Percentiles rank a stretch among this genome's conserved stretches.
phyloP scores from a whole-genome alignment of 2,329 filamentous ascomycete genomes.

The Aspergillus amoenus region DNA sequence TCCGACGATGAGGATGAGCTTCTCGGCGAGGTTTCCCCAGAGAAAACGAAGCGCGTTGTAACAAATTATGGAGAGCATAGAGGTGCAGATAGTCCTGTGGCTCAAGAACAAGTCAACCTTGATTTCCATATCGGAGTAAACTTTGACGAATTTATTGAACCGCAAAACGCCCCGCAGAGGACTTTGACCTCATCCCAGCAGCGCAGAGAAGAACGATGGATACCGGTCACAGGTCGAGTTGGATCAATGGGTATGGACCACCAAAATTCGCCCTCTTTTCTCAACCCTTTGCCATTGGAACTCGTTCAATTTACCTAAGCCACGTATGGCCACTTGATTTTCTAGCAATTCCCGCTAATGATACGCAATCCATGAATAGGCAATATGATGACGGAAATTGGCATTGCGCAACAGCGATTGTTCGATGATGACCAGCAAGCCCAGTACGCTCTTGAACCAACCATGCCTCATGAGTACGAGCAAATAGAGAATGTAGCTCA shows the following conservation, averaged over 20 bases:
- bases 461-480: background rate
- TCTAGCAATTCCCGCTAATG: background rate
- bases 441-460: constrained; percentile 8
- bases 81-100: background rate
- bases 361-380: constrained; percentile 18
- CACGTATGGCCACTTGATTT: too few relatives aligned
- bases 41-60: constrained; percentile 18
- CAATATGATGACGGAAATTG: constrained; percentile 36
- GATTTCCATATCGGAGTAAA: constrained; percentile 30
- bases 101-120: constrained; percentile 7
- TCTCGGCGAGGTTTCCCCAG: constrained; percentile 26
- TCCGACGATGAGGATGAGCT: constrained; percentile 45
- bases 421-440: constrained; percentile 30
- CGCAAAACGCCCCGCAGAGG: constrained; percentile 23
- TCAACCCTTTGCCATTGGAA: too few relatives aligned
- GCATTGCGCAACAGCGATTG: constrained; percentile 31
- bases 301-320: too few relatives aligned
- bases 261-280: background rate
- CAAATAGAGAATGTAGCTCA: background rate
- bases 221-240: constrained; percentile 27
- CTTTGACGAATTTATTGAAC: constrained; percentile 40
- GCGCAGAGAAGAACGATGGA: constrained; percentile 36
- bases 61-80: background rate
- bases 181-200: constrained; percentile 32
- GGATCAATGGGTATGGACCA: constrained; percentile 33